Percentiles rank a stretch among this genome's conserved stretches.
These are phyloP conservation scores for Apiospora koreana DNA, from an alignment of 2,329 filamentous ascomycete species.

Conservation along the genomic window DNA sequence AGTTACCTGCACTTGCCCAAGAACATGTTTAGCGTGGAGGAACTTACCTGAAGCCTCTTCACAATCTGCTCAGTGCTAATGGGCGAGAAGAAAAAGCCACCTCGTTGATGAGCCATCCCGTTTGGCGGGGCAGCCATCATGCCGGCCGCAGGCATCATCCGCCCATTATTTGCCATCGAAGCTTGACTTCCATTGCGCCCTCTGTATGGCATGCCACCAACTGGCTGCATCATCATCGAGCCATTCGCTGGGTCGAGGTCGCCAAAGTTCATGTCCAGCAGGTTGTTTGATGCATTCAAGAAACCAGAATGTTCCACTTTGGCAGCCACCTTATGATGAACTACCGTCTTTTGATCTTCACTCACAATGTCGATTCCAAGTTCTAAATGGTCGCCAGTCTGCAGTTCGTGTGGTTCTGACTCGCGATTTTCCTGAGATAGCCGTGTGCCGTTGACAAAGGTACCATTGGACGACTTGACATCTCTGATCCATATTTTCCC, in stretches of 20 bases:
- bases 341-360: slow-evolving; percentile 97
- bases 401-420: slow-evolving; percentile 91
- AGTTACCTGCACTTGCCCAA: slow-evolving; percentile 16
- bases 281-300: slow-evolving; percentile 71
- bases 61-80: slow-evolving; percentile 94
- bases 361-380: slow-evolving; percentile 98
- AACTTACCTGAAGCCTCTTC: slow-evolving; percentile 77
- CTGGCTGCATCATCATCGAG: slow-evolving; percentile 68
- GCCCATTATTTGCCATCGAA: slow-evolving; percentile 62
- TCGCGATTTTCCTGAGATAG: slow-evolving; percentile 93
- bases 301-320: slow-evolving; percentile 95
- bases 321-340: slow-evolving; percentile 96
- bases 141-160: slow-evolving; percentile 55
- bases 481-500: slow-evolving; percentile 96
- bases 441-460: slow-evolving; percentile 91
- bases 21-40: neutral
- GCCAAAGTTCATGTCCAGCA: slow-evolving; percentile 87
- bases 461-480: slow-evolving; percentile 98
- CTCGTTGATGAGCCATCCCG: slow-evolving; percentile 68
- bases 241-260: slow-evolving; percentile 83
- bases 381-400: slow-evolving; percentile 89
- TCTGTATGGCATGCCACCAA: slow-evolving; percentile 69
- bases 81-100: slow-evolving; percentile 80
- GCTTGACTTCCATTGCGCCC: slow-evolving; percentile 69
- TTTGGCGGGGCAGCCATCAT: slow-evolving; percentile 54